Percentiles rank a stretch among this genome's conserved stretches.
phyloP scores from a whole-genome alignment of 345 rosid genomes.

The Eucalyptus fibrosa region DNA sequence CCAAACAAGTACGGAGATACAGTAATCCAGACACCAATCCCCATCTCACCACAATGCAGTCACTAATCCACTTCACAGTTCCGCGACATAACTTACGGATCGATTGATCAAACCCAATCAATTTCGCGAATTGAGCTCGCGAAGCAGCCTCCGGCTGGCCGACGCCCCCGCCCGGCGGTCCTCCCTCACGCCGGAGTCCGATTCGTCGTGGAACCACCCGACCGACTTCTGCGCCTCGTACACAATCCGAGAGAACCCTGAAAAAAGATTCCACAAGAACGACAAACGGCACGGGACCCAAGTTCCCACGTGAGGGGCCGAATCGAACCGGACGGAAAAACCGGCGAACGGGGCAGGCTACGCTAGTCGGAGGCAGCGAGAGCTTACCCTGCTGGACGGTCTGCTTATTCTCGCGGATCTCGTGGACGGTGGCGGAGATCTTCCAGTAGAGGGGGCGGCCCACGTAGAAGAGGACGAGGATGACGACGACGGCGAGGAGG shows the following conservation, averaged over 20 bases:
- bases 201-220: slow-evolving; percentile 71
- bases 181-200: slow-evolving; percentile 30
- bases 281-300: background rate
- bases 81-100: background rate
- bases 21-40: background rate
- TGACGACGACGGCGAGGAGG: slow-evolving; percentile 2
- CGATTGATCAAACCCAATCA: background rate
- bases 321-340: background rate
- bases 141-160: slow-evolving; percentile 23
- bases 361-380: background rate
- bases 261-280: background rate
- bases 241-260: slow-evolving; percentile 61
- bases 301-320: background rate
- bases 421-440: slow-evolving; percentile 84
- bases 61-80: background rate
- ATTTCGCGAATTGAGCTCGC: background rate
- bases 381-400: slow-evolving; percentile 59
- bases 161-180: slow-evolving; percentile 1
- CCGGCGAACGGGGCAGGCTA: background rate
- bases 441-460: slow-evolving; percentile 94
- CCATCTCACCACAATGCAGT: background rate
- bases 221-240: slow-evolving; percentile 68
- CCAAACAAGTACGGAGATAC: background rate
- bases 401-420: slow-evolving; percentile 72
- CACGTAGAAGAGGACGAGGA: slow-evolving; percentile 44